Conservation (phyloP, 1,284 basidiomycete species). For the Pisolithus thermaeus region DNA sequence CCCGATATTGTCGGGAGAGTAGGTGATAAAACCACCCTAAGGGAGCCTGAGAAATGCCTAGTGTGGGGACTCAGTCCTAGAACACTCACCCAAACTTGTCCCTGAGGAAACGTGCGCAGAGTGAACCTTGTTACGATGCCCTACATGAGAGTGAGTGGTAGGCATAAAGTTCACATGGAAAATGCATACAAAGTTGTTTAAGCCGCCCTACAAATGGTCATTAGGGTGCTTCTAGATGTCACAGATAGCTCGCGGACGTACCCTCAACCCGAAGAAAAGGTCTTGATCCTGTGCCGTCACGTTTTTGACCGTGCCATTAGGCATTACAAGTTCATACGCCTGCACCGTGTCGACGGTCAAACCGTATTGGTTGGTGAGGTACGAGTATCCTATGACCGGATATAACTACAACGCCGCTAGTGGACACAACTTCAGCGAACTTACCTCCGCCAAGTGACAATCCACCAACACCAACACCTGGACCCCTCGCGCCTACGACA, state of each 20-base stretch:
- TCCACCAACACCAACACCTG: slow-evolving; percentile 49
- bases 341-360: slow-evolving; percentile 45
- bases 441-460: slow-evolving; percentile 48
- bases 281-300: slow-evolving; percentile 35
- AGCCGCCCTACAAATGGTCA: slow-evolving; percentile 37
- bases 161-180: not conserved
- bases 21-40: slow-evolving; percentile 48
- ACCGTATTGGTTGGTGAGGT: slow-evolving; percentile 33
- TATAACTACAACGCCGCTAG: not conserved
- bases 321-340: slow-evolving; percentile 44
- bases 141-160: slow-evolving; percentile 23
- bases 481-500: slow-evolving; percentile 46
- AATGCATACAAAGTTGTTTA: slow-evolving; percentile 52
- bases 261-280: slow-evolving; percentile 45
- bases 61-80: not conserved
- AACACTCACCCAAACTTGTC: slow-evolving; percentile 47
- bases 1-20: slow-evolving; percentile 27
- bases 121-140: slow-evolving; percentile 58
- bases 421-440: slow-evolving; percentile 1
- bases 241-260: slow-evolving; percentile 8
- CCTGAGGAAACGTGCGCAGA: slow-evolving; percentile 45
- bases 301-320: slow-evolving; percentile 36
- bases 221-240: not conserved
- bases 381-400: slow-evolving; percentile 3
- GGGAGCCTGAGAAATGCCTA: not conserved